Evolutionary conservation across 1,139 yeast species (phyloP).

Genomic region (Saccharomyces uvarum): DNA sequence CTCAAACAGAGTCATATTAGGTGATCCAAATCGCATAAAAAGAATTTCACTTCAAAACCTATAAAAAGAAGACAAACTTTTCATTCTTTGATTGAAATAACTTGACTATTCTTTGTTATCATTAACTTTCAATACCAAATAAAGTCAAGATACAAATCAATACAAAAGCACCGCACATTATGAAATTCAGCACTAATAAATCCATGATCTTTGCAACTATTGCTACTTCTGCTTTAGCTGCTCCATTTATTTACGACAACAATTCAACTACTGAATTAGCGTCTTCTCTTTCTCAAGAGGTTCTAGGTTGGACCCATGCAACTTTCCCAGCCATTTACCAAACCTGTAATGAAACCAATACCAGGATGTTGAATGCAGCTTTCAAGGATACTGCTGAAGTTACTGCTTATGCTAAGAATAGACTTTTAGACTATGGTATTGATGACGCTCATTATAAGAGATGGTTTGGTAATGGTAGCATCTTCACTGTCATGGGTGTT

Average conservation of each 20-base stretch:
- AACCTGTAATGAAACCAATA: slow-evolving; percentile 12
- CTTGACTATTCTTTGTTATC: not conserved
- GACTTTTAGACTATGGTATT: slow-evolving; percentile 25
- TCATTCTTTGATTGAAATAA: not conserved
- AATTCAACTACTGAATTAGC: slow-evolving; percentile 1
- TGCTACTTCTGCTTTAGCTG: not conserved
- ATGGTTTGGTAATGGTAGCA: slow-evolving; percentile 34
- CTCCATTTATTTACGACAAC: not conserved
- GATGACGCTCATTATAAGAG: slow-evolving; percentile 22
- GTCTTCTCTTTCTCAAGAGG: not conserved
- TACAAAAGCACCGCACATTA: not conserved
- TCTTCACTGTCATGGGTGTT: slow-evolving; percentile 35
- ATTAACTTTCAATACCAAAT: not conserved
- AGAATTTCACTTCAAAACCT: not conserved
- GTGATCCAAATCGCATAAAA: not conserved
- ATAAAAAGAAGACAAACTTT: not conserved
- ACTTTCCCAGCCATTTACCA: slow-evolving; percentile 10
- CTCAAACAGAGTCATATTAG: not conserved
- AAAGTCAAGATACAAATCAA: not conserved
- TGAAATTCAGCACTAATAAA: not conserved
- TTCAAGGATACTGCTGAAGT: slow-evolving; percentile 23
- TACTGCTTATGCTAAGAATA: slow-evolving; percentile 25
- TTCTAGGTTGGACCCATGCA: slow-evolving; percentile 9
- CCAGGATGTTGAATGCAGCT: slow-evolving; percentile 11
- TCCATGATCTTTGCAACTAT: not conserved